phyloP scores from a whole-genome alignment of 768 basidiomycete species.

The Termitomyces titanicus region DNA sequence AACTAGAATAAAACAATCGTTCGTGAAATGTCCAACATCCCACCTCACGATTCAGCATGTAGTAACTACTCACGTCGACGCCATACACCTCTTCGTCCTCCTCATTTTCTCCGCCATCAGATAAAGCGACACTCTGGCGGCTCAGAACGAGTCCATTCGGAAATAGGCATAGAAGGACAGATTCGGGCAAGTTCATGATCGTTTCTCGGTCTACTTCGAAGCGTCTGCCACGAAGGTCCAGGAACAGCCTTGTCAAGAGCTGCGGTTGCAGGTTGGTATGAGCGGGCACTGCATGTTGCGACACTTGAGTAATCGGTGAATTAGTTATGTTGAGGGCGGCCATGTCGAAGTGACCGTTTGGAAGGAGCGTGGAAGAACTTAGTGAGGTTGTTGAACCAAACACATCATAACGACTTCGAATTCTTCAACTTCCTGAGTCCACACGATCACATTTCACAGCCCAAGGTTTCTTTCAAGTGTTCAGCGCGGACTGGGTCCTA shows the following conservation, averaged over 20 bases:
- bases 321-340: slow-evolving; percentile 39
- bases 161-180: slow-evolving; percentile 92
- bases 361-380: slow-evolving; percentile 6
- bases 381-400: slow-evolving; percentile 12
- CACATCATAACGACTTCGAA: slow-evolving; percentile 16
- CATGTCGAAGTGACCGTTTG: slow-evolving; percentile 24
- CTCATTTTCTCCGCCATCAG: slow-evolving; percentile 69
- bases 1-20: slow-evolving; percentile 52
- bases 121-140: slow-evolving; percentile 74
- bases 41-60: neutral
- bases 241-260: slow-evolving; percentile 80
- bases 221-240: slow-evolving; percentile 88
- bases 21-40: neutral
- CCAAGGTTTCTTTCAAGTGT: too few relatives aligned
- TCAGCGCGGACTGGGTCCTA: too few relatives aligned
- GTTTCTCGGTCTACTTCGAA: slow-evolving; percentile 97
- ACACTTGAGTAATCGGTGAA: slow-evolving; percentile 57
- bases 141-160: slow-evolving; percentile 95
- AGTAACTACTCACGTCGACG: neutral
- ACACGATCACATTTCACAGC: too few relatives aligned
- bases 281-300: slow-evolving; percentile 58
- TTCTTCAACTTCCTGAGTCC: too few relatives aligned
- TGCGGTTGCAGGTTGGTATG: slow-evolving; percentile 80
- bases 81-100: slow-evolving; percentile 79
- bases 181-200: slow-evolving; percentile 98